Evolutionary conservation across 345 rosid genomes (phyloP).

Genomic region (Trapa incisa): DNA sequence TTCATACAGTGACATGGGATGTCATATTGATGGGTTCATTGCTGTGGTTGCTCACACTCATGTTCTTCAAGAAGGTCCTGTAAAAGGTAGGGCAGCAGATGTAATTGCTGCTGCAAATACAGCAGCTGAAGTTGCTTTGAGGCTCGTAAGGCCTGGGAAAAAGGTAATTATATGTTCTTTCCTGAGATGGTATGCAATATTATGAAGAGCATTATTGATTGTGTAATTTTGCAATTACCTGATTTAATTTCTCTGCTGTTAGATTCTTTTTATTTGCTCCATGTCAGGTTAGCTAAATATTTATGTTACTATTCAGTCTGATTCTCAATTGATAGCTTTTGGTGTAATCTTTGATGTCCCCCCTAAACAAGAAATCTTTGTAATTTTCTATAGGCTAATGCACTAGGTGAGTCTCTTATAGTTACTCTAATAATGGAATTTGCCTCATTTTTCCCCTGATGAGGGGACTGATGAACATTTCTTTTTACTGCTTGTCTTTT

Average conservation of each 20-base stretch:
- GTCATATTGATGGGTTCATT: constrained; percentile 97
- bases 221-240: not conserved
- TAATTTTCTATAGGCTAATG: constrained; percentile 44
- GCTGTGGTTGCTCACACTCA: constrained; percentile 87
- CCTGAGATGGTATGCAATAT: not conserved
- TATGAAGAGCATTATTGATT: no score
- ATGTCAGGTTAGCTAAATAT: not conserved
- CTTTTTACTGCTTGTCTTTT: no score
- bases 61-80: constrained; percentile 61
- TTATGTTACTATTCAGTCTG: not conserved
- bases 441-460: no score
- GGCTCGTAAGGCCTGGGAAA: constrained; percentile 95
- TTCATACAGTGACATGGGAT: constrained; percentile 73
- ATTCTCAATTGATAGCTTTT: not conserved
- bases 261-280: not conserved
- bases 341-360: not conserved
- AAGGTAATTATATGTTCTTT: constrained; percentile 35
- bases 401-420: constrained; percentile 34
- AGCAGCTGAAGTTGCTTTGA: constrained; percentile 95
- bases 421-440: constrained; percentile 47
- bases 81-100: constrained; percentile 74
- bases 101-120: constrained; percentile 87
- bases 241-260: not conserved
- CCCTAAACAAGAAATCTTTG: constrained; percentile 15
- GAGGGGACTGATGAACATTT: no score